Base-by-base conservation (phyloP, 2,329 filamentous ascomycete genomes). In the Colletotrichum coccodes region DNA sequence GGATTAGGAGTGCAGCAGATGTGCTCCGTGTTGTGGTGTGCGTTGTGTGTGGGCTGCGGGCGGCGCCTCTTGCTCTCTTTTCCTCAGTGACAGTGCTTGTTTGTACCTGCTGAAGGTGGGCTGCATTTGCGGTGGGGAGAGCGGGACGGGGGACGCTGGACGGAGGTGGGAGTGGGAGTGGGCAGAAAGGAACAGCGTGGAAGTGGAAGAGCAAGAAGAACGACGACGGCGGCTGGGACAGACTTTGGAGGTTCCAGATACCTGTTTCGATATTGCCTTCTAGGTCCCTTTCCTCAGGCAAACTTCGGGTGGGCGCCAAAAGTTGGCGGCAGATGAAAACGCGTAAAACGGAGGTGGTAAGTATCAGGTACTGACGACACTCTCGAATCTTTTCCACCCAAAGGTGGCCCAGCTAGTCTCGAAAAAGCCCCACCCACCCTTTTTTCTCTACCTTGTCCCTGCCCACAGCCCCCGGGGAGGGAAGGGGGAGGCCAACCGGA, bases 1-100 rank as follows among this genome's bases (percentile, higher is more conserved):
- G 42, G 42, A 60, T 60, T 36, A 59, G 65, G 53, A 52, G 46
- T 63, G 60, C 60, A 57, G 64, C 40, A 64, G 38, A 42, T 40
- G 64, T 49, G 64, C 60, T 52, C 60, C 53, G 59, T 52, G 59
- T 62, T 21, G 44, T 50, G 47, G 26, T 50, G 28, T n/a, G 28
- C 2, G 49, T 58, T 34, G 53, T 58, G 38, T 34, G 63, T 44
- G 28, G 62, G 57, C 23, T 60, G 16, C 16, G 44, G n/a, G 44
- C 44, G 57, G 14, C 30, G 30, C 30, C 38, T 26, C 40, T 38
- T 38, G 42, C 14, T 36, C n/a, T 49, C 56, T 46, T 46, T 18
- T 28, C 18, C 18, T 30, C 44, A 60, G 42, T n/a, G 44, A 50
- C 14, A 21, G 44, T 60, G 50, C 7, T 32, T 53, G 34, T 32